Percentiles rank a stretch among this genome's conserved stretches.
Evolutionary conservation across 352 stramenopile genomes (phyloP).

Genomic region (Phytophthora citricola): DNA sequence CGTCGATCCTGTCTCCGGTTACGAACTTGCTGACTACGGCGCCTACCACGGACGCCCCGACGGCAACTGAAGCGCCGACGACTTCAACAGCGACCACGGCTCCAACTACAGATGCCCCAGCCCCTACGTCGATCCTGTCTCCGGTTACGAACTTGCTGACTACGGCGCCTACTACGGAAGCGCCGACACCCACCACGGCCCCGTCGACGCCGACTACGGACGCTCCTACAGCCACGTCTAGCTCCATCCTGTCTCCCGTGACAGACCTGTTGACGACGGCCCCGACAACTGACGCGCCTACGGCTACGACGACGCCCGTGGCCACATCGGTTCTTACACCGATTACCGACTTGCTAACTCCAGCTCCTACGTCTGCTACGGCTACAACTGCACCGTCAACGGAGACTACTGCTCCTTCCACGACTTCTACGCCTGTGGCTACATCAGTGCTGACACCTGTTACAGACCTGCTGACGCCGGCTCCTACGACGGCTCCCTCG

Average conservation of each 20-base stretch:
- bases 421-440: not conserved
- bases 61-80: constrained; percentile 6
- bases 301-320: not conserved
- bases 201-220: constrained; percentile 4
- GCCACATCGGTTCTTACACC: constrained; percentile 2
- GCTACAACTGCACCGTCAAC: constrained; percentile 21
- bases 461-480: constrained; percentile 12
- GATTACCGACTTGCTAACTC: constrained; percentile 13
- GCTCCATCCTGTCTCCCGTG: constrained; percentile 1
- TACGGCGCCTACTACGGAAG: not conserved
- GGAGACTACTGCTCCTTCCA: constrained; percentile 1
- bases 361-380: constrained; percentile 6
- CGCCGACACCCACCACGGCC: constrained; percentile 1
- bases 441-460: constrained; percentile 7
- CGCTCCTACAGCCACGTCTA: constrained; percentile 1
- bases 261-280: not conserved
- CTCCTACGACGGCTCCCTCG: constrained; percentile 7
- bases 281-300: not conserved
- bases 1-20: constrained; percentile 4
- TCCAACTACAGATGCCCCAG: not conserved
- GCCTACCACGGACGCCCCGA: constrained; percentile 2
- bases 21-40: constrained; percentile 13
- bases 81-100: not conserved
- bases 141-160: constrained; percentile 14
- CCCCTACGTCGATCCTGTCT: constrained; percentile 14